These are phyloP conservation scores for Solanum megistacrolobum DNA, from an alignment of 257 asterid species.

Conservation along the genomic window DNA sequence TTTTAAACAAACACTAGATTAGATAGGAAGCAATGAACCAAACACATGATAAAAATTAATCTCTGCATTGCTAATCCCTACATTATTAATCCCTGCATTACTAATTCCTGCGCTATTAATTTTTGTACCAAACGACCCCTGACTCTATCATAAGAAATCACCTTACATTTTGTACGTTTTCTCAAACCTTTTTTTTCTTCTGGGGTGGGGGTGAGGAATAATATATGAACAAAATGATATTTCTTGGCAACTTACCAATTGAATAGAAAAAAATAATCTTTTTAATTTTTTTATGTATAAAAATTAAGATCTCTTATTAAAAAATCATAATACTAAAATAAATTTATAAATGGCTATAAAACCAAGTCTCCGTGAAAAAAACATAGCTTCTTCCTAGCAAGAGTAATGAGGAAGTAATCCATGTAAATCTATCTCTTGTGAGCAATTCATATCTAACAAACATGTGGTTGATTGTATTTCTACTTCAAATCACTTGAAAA, in stretches of 20 bases:
- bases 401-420: not conserved
- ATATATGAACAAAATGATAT: not conserved
- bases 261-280: not conserved
- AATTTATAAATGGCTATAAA: not conserved
- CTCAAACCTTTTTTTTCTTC: not conserved
- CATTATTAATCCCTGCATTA: too few relatives aligned
- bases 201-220: not conserved
- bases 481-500: not conserved
- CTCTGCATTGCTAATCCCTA: too few relatives aligned
- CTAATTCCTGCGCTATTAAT: too few relatives aligned
- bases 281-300: too few relatives aligned
- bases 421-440: not conserved
- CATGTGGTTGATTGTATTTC: not conserved
- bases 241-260: too few relatives aligned
- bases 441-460: not conserved
- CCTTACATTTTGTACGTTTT: not conserved
- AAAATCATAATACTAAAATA: too few relatives aligned
- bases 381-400: not conserved
- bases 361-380: too few relatives aligned
- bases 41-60: too few relatives aligned
- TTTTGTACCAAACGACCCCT: too few relatives aligned
- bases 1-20: too few relatives aligned
- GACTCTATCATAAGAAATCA: not conserved
- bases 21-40: too few relatives aligned
- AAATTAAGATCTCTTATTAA: too few relatives aligned